Conservation (phyloP, 306 rosid species). For the Bauhinia variegata region DNA sequence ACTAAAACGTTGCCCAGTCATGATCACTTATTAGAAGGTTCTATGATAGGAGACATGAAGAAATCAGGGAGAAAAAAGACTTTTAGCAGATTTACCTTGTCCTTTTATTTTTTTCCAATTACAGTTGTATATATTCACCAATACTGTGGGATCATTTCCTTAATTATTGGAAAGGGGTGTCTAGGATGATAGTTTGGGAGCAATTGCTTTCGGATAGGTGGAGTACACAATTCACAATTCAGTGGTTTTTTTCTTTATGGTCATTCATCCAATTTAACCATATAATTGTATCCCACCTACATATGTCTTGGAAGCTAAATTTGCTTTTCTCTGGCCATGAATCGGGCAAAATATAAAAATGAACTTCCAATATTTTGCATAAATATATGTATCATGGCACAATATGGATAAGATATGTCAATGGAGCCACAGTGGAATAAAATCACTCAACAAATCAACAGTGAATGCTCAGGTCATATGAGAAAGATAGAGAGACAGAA, state of each 20-base stretch:
- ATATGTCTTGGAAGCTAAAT: slow-evolving; percentile 5
- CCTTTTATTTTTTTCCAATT: neutral
- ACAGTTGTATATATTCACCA: neutral
- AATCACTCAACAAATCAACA: too few relatives aligned
- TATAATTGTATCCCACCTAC: neutral
- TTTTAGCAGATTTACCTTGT: neutral
- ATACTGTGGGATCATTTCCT: neutral
- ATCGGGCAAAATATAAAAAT: neutral
- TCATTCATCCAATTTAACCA: neutral
- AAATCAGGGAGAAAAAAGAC: neutral
- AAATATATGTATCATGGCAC: neutral
- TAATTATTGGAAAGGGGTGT: neutral
- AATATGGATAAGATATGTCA: neutral
- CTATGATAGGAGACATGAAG: neutral
- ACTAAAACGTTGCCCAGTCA: neutral
- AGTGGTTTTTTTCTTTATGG: too few relatives aligned
- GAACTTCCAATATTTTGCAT: neutral
- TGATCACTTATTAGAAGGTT: slow-evolving; percentile 7
- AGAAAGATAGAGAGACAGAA: too few relatives aligned
- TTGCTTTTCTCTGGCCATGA: slow-evolving; percentile 1
- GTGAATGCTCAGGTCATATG: neutral
- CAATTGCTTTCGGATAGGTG: neutral
- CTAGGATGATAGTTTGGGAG: neutral
- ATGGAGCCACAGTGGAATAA: neutral
- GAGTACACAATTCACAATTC: neutral